These are phyloP conservation scores for Cytospora mali DNA, from an alignment of 2,329 filamentous ascomycete genomes.

Conservation along the genomic window DNA sequence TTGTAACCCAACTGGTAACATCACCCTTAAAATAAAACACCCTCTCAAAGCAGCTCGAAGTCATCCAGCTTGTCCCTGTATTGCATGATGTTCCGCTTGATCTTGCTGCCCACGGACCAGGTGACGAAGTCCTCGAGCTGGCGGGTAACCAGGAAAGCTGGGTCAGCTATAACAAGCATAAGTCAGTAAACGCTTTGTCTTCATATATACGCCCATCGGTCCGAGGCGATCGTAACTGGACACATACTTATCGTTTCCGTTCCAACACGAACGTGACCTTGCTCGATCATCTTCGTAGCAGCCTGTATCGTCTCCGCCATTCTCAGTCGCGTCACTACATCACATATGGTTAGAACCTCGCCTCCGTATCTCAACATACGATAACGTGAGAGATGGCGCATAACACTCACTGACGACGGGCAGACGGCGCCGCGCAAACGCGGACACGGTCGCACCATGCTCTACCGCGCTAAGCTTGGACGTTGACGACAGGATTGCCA, in stretches of 20 bases:
- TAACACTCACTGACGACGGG: constrained; percentile 67
- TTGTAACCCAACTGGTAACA: neutral
- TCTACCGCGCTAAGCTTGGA: constrained; percentile 85
- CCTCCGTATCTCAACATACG: constrained; percentile 46
- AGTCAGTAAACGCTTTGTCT: constrained; percentile 1
- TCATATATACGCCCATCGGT: neutral
- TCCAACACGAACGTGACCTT: constrained; percentile 89
- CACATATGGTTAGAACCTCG: neutral
- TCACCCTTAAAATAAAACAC: neutral
- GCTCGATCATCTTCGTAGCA: constrained; percentile 85
- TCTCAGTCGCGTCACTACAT: constrained; percentile 69
- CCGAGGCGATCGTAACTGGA: neutral
- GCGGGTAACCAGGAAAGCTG: constrained; percentile 84
- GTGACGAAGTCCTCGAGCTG: constrained; percentile 96
- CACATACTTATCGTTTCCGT: constrained; percentile 73
- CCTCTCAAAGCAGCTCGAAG: constrained; percentile 77
- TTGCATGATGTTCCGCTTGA: constrained; percentile 93
- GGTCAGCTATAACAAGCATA: constrained; percentile 56
- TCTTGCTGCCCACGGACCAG: constrained; percentile 95
- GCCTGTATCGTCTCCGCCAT: constrained; percentile 93
- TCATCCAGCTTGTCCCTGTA: constrained; percentile 95
- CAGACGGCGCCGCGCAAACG: constrained; percentile 80
- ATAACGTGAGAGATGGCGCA: neutral
- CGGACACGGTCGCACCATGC: constrained; percentile 83
- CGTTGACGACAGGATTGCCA: constrained; percentile 78